Evolutionary conservation across 352 stramenopile species (phyloP).

Genomic region (Phytophthora tentaculata): DNA sequence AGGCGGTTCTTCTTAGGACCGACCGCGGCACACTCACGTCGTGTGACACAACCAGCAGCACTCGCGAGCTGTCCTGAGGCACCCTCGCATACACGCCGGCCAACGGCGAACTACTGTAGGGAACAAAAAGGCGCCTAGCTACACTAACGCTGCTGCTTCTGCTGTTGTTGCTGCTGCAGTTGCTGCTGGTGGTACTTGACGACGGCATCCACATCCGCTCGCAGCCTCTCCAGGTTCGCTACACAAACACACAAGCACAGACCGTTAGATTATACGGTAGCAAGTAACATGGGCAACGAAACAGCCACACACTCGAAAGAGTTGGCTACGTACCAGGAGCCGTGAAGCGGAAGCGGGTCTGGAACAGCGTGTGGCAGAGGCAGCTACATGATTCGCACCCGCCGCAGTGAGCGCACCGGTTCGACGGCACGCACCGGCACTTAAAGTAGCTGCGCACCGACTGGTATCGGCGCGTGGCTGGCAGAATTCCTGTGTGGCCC

Average conservation of each 20-base stretch:
- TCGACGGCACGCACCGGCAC: conserved; percentile 64
- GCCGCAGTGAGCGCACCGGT: conserved; percentile 73
- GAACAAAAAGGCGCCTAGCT: conserved; percentile 24
- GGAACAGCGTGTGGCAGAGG: conserved; percentile 87
- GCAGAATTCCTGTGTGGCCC: conserved; percentile 73
- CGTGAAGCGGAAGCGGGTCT: conserved; percentile 83
- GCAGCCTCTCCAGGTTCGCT: conserved; percentile 49
- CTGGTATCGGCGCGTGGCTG: conserved; percentile 68
- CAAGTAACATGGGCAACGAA: too few species aligned
- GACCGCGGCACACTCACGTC: neutral
- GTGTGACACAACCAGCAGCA: neutral
- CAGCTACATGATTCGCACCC: conserved; percentile 85
- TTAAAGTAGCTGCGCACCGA: conserved; percentile 75
- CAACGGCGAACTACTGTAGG: conserved; percentile 3
- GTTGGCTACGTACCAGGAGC: conserved; percentile 76
- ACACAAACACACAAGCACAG: conserved; percentile 17
- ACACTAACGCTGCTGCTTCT: conserved; percentile 29
- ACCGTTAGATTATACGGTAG: too few species aligned
- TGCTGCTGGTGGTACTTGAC: conserved; percentile 55
- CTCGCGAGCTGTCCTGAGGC: neutral
- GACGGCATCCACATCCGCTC: conserved; percentile 48
- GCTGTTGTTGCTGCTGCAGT: conserved; percentile 32
- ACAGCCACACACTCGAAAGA: too few species aligned
- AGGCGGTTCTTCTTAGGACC: conserved; percentile 18
- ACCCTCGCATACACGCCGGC: neutral